Evolutionary conservation across 129 eudicot species (phyloP).

Genomic region (Centella asiatica): DNA sequence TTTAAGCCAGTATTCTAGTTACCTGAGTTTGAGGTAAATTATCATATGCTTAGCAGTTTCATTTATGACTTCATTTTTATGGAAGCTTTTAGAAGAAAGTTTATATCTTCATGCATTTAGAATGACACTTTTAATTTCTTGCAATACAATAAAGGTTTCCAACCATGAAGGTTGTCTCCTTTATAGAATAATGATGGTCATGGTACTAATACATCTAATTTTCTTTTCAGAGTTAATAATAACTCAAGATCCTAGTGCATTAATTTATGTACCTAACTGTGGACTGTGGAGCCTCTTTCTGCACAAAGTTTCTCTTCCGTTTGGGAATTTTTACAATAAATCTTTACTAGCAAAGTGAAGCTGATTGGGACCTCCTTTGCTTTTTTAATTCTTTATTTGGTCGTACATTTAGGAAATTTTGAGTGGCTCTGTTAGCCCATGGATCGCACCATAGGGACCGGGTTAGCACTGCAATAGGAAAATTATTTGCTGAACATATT

Average conservation of each 20-base stretch:
- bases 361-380: not conserved
- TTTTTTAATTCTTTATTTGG: not conserved
- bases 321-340: no score
- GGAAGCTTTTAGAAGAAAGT: not conserved
- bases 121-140: no score
- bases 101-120: no score
- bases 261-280: not conserved
- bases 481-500: not conserved
- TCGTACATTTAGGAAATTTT: not conserved
- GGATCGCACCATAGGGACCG: no score
- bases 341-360: no score
- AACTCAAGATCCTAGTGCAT: not conserved
- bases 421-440: not conserved
- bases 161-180: not conserved
- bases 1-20: slow-evolving; percentile 45
- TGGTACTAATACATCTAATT: not conserved
- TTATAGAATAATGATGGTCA: not conserved
- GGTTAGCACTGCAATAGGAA: not conserved
- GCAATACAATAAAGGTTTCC: no score
- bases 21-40: slow-evolving; percentile 50
- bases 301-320: no score
- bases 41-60: slow-evolving; percentile 1
- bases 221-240: not conserved
- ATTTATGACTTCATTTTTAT: slow-evolving; percentile 1
- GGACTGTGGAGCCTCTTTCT: no score